Conservation (phyloP, 106 monocot species). For the Dioscorea alata region DNA sequence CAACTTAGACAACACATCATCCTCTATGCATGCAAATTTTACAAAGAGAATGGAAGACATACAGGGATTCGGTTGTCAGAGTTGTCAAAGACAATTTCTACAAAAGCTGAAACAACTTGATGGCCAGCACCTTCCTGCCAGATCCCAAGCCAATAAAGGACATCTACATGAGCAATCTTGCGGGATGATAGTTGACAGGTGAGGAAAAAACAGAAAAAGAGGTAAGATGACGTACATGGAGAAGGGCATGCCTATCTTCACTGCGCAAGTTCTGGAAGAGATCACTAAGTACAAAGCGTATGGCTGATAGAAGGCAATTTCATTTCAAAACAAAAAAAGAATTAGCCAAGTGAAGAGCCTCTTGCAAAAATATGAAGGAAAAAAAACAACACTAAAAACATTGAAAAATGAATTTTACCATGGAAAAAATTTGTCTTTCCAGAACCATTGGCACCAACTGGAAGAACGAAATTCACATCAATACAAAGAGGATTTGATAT, state of each 20-base stretch:
- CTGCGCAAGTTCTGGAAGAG: slow-evolving; percentile 86
- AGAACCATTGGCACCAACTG: slow-evolving; percentile 99
- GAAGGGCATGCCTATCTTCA: slow-evolving; percentile 90
- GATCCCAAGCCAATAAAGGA: neutral
- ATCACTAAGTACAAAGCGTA: slow-evolving; percentile 97
- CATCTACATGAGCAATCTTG: neutral
- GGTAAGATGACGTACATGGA: slow-evolving; percentile 62
- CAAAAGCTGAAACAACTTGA: slow-evolving; percentile 95
- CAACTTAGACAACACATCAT: neutral
- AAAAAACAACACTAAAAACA: neutral
- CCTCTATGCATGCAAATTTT: too few species aligned
- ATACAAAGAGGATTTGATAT: neutral
- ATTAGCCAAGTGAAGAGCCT: slow-evolving; percentile 4
- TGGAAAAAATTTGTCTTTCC: slow-evolving; percentile 99
- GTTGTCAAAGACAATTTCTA: slow-evolving; percentile 99
- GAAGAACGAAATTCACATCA: neutral
- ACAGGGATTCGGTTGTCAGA: slow-evolving; percentile 95
- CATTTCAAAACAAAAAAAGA: slow-evolving; percentile 3
- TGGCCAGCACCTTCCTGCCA: slow-evolving; percentile 90
- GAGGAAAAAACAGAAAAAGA: slow-evolving; percentile 5
- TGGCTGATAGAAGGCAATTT: slow-evolving; percentile 40
- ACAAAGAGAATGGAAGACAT: slow-evolving; percentile 20
- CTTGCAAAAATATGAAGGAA: neutral
- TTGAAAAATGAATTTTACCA: slow-evolving; percentile 38
- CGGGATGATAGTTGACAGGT: neutral